Base-by-base conservation (phyloP, 306 rosid species). In the Vigna unguiculata region DNA sequence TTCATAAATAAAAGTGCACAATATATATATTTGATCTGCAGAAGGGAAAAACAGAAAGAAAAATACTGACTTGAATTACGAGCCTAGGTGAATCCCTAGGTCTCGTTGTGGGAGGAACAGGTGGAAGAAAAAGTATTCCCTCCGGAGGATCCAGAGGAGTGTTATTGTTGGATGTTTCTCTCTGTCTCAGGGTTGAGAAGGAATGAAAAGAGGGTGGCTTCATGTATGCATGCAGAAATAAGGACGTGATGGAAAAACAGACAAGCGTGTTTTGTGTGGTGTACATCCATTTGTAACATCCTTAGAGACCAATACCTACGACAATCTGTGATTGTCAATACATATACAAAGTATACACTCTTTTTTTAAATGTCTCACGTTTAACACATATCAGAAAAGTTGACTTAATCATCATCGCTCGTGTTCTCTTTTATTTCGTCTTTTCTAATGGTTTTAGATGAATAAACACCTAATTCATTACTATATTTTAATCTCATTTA, bases 111-210 rank as follows among this genome's bases (percentile, higher is more conserved):
- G 32, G 32, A 28, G 32, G 5, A 28, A 28, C 30, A 28, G 32
- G 32, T 28, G 40, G 41, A 59, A 59, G 22, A 71, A 21, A n/a
- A 20, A 57, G 38, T 21, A 61, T 38, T n/a, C 11, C 43, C 45
- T 49, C 64, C 61, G 54, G 83, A 71, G 32, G 25, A 30, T 60
- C 43, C 12, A 76, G 82, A 58, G 46, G 75, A 74, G 66, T 49
- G 10, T 49, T 19, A 34, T 24, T 21, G 3, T 0, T 8, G 2
- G 79, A 0, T 16, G 17, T 0, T 22, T 61, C 10, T 75, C 62
- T 60, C 71, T 32, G 71, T 61, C 7, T 0, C 36, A 5, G 8
- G 36, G 7, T 32, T 5, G 2, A 0, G 40, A 1, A 24, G 24
- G 65, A 20, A 54, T 32, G 78, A 0, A 22, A 45, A 54, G 48